A percentile compares a stretch with the other conserved stretches of the same genome.
phyloP scores from a whole-genome alignment of 176 grass and related monocot genomes.

The Phoenix roebelenii region DNA sequence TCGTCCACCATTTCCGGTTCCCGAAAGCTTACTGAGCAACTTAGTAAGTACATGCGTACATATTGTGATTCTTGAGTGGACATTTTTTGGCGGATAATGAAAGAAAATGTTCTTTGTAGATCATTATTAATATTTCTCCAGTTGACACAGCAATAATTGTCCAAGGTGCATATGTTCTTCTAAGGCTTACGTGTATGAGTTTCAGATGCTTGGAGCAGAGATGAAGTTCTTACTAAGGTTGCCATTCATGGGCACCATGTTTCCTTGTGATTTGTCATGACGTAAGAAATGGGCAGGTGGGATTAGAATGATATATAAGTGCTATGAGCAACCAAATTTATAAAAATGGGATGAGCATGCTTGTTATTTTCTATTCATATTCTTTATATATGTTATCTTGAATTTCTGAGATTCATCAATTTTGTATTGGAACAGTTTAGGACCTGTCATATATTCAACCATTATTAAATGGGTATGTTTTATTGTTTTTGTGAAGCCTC shows the following conservation, averaged over 20 bases:
- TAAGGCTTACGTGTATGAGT: slow-evolving; percentile 68
- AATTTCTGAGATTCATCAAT: too few species aligned
- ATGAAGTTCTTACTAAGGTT: slow-evolving; percentile 91
- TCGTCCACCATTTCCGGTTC: slow-evolving; percentile 61
- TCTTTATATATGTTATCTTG: slow-evolving; percentile 22
- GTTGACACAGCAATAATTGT: slow-evolving; percentile 57
- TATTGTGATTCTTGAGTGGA: slow-evolving; percentile 15
- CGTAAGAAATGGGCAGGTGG: slow-evolving; percentile 90
- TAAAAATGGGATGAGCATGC: too few species aligned
- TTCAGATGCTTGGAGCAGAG: slow-evolving; percentile 99
- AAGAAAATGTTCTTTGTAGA: slow-evolving; percentile 48
- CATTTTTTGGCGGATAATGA: slow-evolving; percentile 22
- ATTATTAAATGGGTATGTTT: slow-evolving; percentile 18
- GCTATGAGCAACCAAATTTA: slow-evolving; percentile 37
- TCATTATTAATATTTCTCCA: slow-evolving; percentile 54
- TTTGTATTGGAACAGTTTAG: too few species aligned
- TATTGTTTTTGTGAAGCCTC: slow-evolving; percentile 41
- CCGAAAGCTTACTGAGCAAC: slow-evolving; percentile 64
- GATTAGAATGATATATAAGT: slow-evolving; percentile 70
- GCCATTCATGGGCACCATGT: slow-evolving; percentile 37
- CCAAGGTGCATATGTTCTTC: slow-evolving; percentile 72
- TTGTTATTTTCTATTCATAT: slow-evolving; percentile 8
- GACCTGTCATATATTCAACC: not conserved
- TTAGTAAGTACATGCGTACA: slow-evolving; percentile 51
- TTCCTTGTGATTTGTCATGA: slow-evolving; percentile 84